These are phyloP conservation scores for Colletotrichum chlorophyti DNA, from an alignment of 2,329 filamentous ascomycete species.

Conservation along the genomic window DNA sequence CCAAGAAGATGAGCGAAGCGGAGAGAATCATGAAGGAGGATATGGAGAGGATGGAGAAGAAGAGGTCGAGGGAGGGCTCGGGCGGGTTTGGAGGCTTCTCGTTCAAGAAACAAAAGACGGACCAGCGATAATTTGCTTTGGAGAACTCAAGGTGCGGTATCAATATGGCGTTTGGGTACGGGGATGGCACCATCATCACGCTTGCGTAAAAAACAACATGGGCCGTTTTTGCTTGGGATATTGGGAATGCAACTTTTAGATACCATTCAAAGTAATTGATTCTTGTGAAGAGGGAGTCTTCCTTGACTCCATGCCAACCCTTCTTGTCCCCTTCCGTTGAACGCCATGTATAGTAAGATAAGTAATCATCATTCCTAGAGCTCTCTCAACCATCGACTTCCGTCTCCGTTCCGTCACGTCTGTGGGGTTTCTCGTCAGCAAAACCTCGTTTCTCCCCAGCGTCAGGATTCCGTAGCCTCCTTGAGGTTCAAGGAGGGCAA, in stretches of 20 bases:
- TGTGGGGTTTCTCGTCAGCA: slow-evolving; percentile 37
- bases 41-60: slow-evolving; percentile 76
- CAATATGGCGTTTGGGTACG: slow-evolving; percentile 17
- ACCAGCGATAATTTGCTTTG: slow-evolving; percentile 2
- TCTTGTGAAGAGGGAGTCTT: slow-evolving; percentile 15
- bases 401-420: slow-evolving; percentile 62
- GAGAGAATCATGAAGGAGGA: slow-evolving; percentile 91
- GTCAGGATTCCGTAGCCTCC: neutral
- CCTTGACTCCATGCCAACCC: slow-evolving; percentile 25
- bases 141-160: neutral
- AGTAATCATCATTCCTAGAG: slow-evolving; percentile 21
- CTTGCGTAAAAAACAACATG: neutral
- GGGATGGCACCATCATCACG: neutral
- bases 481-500: neutral
- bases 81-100: slow-evolving; percentile 53
- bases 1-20: slow-evolving; percentile 86
- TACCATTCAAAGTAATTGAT: slow-evolving; percentile 35
- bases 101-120: slow-evolving; percentile 58
- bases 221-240: neutral
- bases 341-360: slow-evolving; percentile 41
- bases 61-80: slow-evolving; percentile 60
- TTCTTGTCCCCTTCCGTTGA: too few species aligned
- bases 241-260: slow-evolving; percentile 32
- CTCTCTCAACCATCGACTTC: slow-evolving; percentile 50
- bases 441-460: neutral